Percentiles rank a stretch among this genome's conserved stretches.
These are phyloP conservation scores for Penicillium turbatum DNA, from an alignment of 495 filamentous ascomycete genomes.

Conservation along the genomic window DNA sequence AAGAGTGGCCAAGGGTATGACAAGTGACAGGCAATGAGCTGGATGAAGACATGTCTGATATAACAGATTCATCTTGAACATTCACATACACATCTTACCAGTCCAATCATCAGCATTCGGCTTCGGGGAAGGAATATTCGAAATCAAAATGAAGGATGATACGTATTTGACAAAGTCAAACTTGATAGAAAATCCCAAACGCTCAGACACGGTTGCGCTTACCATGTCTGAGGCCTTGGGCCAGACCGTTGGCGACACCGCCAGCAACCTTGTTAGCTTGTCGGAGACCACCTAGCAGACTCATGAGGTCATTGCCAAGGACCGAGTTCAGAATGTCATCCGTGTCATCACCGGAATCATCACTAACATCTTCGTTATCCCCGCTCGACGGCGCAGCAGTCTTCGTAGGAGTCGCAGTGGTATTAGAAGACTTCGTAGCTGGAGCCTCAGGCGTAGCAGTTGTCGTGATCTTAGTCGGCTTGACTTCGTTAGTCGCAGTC, in stretches of 20 bases:
- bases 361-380: background rate
- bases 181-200: too few relatives aligned
- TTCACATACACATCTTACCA: background rate
- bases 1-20: too few relatives aligned
- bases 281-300: slow-evolving; percentile 17
- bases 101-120: background rate
- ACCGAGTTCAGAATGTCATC: background rate
- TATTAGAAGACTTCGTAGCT: background rate
- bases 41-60: too few relatives aligned
- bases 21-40: too few relatives aligned
- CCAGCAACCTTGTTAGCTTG: slow-evolving; percentile 12
- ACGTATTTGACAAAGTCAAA: background rate
- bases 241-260: slow-evolving; percentile 10
- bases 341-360: background rate
- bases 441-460: background rate
- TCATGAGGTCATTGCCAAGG: slow-evolving; percentile 16
- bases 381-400: background rate
- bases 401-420: slow-evolving; percentile 4
- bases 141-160: background rate
- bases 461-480: background rate
- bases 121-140: background rate
- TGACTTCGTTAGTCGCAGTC: background rate
- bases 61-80: too few relatives aligned
- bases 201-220: background rate
- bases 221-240: background rate